phyloP scores from a whole-genome alignment of 2,329 filamentous ascomycete species.

The Davidsoniella neocaledoniae region DNA sequence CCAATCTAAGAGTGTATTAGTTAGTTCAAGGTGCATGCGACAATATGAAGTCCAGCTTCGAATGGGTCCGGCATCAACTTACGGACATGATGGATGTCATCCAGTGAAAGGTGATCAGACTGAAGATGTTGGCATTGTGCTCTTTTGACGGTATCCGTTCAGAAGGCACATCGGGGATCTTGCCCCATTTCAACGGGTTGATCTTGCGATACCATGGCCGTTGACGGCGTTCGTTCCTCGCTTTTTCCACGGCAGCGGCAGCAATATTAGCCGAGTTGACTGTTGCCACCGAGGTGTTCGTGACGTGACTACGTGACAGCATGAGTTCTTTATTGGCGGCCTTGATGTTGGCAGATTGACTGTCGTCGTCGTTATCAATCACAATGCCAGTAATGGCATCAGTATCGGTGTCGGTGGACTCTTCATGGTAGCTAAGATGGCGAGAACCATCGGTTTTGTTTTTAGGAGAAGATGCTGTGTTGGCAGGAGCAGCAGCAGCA shows the following conservation, averaged over 20 bases:
- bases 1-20: slow-evolving; percentile 38
- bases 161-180: slow-evolving; percentile 36
- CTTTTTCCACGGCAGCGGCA: slow-evolving; percentile 18
- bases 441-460: too few species aligned
- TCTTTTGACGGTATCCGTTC: slow-evolving; percentile 45
- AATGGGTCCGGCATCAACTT: slow-evolving; percentile 18
- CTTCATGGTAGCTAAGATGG: too few species aligned
- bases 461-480: neutral
- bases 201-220: slow-evolving; percentile 34
- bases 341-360: neutral
- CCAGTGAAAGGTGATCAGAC: slow-evolving; percentile 71
- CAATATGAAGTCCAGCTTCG: neutral
- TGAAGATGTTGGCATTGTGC: slow-evolving; percentile 56
- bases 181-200: slow-evolving; percentile 46
- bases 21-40: neutral
- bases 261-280: slow-evolving; percentile 19
- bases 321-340: slow-evolving; percentile 17
- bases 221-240: slow-evolving; percentile 20
- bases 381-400: slow-evolving; percentile 7
- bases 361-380: slow-evolving; percentile 9
- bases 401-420: neutral
- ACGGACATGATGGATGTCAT: slow-evolving; percentile 74
- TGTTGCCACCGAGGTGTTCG: slow-evolving; percentile 32
- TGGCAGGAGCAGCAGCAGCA: neutral
- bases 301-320: slow-evolving; percentile 35